Percentiles rank a stretch among this genome's conserved stretches.
These are phyloP conservation scores for Magnaporthales sp. DNA, from an alignment of 2,329 filamentous ascomycete species.

Conservation along the genomic window DNA sequence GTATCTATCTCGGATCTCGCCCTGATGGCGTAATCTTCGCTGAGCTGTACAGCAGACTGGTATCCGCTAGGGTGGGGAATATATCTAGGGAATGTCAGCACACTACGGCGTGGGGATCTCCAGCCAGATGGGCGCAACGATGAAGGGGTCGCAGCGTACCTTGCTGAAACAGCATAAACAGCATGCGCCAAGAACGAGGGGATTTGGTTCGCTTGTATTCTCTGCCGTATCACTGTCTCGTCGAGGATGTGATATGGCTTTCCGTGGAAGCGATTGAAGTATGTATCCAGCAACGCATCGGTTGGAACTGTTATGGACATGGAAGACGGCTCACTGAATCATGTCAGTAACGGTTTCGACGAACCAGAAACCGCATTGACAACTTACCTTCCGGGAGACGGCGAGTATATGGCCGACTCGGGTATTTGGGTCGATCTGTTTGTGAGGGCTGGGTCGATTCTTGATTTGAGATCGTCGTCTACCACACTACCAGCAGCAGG, in stretches of 20 bases:
- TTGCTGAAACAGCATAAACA: constrained; percentile 53
- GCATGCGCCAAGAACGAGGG: constrained; percentile 44
- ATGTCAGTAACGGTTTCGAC: neutral
- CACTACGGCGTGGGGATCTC: constrained; percentile 2
- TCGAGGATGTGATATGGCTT: constrained; percentile 79
- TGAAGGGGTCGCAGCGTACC: constrained; percentile 31
- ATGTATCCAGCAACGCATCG: constrained; percentile 64
- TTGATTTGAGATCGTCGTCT: constrained; percentile 24
- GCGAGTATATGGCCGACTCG: constrained; percentile 34
- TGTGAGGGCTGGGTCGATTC: constrained; percentile 17
- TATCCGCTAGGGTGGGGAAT: constrained; percentile 59
- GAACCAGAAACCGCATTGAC: neutral
- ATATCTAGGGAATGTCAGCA: constrained; percentile 42
- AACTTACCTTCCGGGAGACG: constrained; percentile 26
- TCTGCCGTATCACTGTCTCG: constrained; percentile 64
- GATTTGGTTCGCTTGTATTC: constrained; percentile 60
- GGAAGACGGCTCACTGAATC: constrained; percentile 34
- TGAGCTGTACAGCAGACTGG: constrained; percentile 56
- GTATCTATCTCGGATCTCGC: constrained; percentile 64
- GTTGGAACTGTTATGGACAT: constrained; percentile 34
- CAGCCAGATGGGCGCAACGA: neutral
- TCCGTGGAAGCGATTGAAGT: constrained; percentile 70
- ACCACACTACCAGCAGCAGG: constrained; percentile 13
- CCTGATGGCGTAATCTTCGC: constrained; percentile 64
- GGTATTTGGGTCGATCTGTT: constrained; percentile 22